phyloP scores from a whole-genome alignment of 2,329 filamentous ascomycete genomes.

The Trichoderma aggressivum region DNA sequence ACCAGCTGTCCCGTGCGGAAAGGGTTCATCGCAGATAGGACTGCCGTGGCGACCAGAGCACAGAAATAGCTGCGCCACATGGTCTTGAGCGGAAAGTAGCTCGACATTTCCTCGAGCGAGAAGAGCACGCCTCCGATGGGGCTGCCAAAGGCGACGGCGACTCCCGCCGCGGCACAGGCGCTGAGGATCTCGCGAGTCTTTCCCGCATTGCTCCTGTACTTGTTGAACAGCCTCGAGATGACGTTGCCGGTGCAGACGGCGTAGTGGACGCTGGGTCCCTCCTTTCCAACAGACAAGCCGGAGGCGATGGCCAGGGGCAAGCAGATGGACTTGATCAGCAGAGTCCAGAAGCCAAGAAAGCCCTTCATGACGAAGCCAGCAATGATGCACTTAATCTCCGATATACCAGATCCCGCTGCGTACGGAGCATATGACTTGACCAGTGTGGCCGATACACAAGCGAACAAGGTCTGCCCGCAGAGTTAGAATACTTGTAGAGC shows the following conservation, averaged over 20 bases:
- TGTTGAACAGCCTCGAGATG: conserved; percentile 86
- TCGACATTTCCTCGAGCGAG: conserved; percentile 96
- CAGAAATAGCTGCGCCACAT: conserved; percentile 99
- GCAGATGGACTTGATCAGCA: conserved; percentile 90
- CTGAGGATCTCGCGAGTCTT: conserved; percentile 95
- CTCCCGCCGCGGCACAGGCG: conserved; percentile 89
- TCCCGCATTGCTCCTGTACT: conserved; percentile 86
- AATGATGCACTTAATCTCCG: conserved; percentile 99
- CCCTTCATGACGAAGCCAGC: conserved; percentile 99
- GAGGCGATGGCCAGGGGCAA: conserved; percentile 91
- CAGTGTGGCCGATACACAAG: conserved; percentile 74
- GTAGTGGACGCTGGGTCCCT: conserved; percentile 98
- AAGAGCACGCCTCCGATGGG: conserved; percentile 96
- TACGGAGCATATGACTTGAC: conserved; percentile 94
- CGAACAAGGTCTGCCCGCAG: conserved; percentile 63
- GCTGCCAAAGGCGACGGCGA: conserved; percentile 94
- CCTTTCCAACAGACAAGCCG: conserved; percentile 91
- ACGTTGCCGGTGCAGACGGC: conserved; percentile 97
- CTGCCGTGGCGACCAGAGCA: conserved; percentile 88
- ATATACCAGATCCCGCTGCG: conserved; percentile 93
- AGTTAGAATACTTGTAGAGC: conserved; percentile 11
- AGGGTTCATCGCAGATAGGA: conserved; percentile 92
- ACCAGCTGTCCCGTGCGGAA: conserved; percentile 95
- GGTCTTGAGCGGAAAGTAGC: conserved; percentile 92
- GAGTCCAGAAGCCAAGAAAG: conserved; percentile 85